Percentiles rank a stretch among this genome's conserved stretches.
Evolutionary conservation across 2,329 filamentous ascomycete genomes (phyloP).

Genomic region (Plenodomus biglobosus): DNA sequence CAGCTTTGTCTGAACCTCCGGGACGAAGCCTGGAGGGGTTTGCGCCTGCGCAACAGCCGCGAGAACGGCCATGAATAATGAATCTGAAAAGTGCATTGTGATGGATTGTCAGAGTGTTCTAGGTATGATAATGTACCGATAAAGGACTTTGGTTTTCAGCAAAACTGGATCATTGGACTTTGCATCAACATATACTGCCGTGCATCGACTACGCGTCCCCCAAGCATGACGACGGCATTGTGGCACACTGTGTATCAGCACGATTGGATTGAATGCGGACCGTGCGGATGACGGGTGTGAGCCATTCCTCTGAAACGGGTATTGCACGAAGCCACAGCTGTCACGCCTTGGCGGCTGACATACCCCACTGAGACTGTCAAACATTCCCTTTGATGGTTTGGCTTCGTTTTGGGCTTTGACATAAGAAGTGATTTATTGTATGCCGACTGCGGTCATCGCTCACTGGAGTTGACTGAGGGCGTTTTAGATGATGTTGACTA

Average conservation of each 20-base stretch:
- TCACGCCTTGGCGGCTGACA: slow-evolving; percentile 21
- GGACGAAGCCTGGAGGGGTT: slow-evolving; percentile 35
- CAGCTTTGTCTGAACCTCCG: slow-evolving; percentile 29
- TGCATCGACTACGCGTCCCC: slow-evolving; percentile 26
- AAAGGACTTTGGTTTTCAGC: too few relatives aligned
- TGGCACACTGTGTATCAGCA: slow-evolving; percentile 26
- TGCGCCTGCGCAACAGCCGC: slow-evolving; percentile 35
- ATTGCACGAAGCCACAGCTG: slow-evolving; percentile 25
- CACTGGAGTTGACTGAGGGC: too few relatives aligned
- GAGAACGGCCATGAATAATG: slow-evolving; percentile 27
- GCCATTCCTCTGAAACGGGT: slow-evolving; percentile 33
- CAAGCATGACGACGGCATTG: slow-evolving; percentile 14
- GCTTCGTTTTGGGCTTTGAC: background rate
- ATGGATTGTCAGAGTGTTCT: slow-evolving; percentile 8
- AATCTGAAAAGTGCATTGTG: slow-evolving; percentile 25
- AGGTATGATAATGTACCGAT: too few relatives aligned
- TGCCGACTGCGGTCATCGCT: too few relatives aligned
- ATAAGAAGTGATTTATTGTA: too few relatives aligned
- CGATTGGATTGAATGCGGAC: slow-evolving; percentile 14
- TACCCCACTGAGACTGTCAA: background rate
- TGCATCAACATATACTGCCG: slow-evolving; percentile 17
- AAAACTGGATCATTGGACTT: slow-evolving; percentile 5
- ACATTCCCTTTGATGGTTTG: background rate
- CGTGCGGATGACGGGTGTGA: slow-evolving; percentile 15
- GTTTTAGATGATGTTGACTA: too few relatives aligned